These are phyloP conservation scores for Lactarius quietus DNA, from an alignment of 768 basidiomycete species.

Conservation along the genomic window DNA sequence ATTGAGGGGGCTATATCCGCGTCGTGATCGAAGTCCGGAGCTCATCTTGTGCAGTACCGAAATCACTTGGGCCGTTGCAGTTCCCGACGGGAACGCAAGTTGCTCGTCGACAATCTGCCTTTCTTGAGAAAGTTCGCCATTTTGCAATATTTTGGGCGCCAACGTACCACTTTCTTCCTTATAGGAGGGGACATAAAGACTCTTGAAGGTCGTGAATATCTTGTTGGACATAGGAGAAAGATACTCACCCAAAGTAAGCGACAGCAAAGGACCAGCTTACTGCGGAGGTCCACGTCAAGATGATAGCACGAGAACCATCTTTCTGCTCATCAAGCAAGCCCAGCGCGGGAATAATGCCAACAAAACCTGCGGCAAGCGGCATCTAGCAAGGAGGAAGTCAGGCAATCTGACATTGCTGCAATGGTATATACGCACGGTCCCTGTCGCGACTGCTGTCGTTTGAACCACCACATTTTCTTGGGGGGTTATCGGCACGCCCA, in stretches of 20 bases:
- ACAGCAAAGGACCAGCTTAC: slow-evolving; percentile 86
- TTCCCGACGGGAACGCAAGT: slow-evolving; percentile 91
- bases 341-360: slow-evolving; percentile 91
- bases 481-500: slow-evolving; percentile 72
- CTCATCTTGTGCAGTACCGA: slow-evolving; percentile 80
- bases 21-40: slow-evolving; percentile 49
- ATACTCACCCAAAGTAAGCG: slow-evolving; percentile 82
- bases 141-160: neutral
- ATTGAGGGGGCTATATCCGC: slow-evolving; percentile 52
- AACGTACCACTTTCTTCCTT: slow-evolving; percentile 85
- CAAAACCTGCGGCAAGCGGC: slow-evolving; percentile 85
- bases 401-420: neutral
- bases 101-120: slow-evolving; percentile 88
- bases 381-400: slow-evolving; percentile 40
- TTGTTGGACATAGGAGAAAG: neutral
- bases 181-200: slow-evolving; percentile 97
- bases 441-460: slow-evolving; percentile 94
- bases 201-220: slow-evolving; percentile 36
- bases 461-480: slow-evolving; percentile 94
- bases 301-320: slow-evolving; percentile 76
- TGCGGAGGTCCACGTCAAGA: slow-evolving; percentile 67
- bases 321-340: slow-evolving; percentile 65
- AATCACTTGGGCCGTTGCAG: slow-evolving; percentile 93
- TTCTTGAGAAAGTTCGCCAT: neutral
- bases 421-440: slow-evolving; percentile 41